phyloP scores from a whole-genome alignment of 495 filamentous ascomycete species.

The Schizothecium vesticola region DNA sequence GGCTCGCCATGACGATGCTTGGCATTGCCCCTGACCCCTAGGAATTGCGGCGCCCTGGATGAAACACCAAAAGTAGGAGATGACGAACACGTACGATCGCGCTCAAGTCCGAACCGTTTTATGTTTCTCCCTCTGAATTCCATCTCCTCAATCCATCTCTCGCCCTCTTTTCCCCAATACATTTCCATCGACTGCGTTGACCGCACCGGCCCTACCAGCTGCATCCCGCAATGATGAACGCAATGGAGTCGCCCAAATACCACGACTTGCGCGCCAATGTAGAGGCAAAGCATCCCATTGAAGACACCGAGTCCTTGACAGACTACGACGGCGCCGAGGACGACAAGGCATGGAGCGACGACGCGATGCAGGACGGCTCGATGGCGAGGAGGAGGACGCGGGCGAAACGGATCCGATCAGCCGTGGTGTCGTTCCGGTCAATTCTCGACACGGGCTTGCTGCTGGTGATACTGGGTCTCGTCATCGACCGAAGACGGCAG shows the following conservation, averaged over 20 bases:
- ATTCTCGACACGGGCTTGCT: conserved; percentile 33
- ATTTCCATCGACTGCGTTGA: neutral
- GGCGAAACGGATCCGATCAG: neutral
- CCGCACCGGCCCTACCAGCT: neutral
- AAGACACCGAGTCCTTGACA: neutral
- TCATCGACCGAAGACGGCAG: conserved; percentile 24
- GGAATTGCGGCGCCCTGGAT: neutral
- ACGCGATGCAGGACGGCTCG: neutral
- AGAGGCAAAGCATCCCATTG: neutral
- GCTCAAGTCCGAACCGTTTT: neutral
- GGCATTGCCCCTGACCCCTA: neutral
- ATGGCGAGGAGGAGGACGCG: neutral
- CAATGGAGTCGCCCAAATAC: conserved; percentile 11
- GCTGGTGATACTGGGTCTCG: conserved; percentile 28
- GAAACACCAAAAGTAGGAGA: neutral
- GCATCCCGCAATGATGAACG: conserved; percentile 1
- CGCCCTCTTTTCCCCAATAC: neutral
- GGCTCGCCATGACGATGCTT: neutral
- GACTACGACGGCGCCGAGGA: neutral
- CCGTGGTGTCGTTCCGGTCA: conserved; percentile 18
- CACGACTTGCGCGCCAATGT: neutral
- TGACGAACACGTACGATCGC: neutral
- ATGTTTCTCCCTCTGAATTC: neutral
- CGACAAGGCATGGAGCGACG: conserved; percentile 15
- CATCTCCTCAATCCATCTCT: neutral